Base-by-base conservation (phyloP, 192 early-diverging fungal genomes). In the Backusella australiensis region DNA sequence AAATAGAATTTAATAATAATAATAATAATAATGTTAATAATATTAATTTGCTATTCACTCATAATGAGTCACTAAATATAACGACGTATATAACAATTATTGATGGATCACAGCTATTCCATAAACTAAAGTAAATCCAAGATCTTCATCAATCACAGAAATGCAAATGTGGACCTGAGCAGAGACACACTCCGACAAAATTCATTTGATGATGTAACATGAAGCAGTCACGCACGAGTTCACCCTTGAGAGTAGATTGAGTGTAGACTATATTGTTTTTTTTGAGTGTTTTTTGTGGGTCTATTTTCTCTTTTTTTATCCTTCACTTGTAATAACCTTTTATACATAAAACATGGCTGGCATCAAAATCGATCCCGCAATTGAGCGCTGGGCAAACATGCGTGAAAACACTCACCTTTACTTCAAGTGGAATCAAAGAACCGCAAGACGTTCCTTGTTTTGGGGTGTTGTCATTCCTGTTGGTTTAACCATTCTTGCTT, bases 391-490 rank as follows among this genome's bases (percentile, higher is more conserved):
- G 82, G 78, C 82, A 29, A 72, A 63, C 63, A 52, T 83, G n/a
- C 82, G 82, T 77, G 78, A 83, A 34, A 83, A 83, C 52, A 77
- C 78, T 53, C 79, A 83, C 59, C 70, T 80, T 36, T 78, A 80
- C 70, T 83, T 83, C 49, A 29, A 36, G 6, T 83, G 82, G 82
- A 83, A 78, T 59, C 69, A 72, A 42, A 71, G 76, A 66, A 83
- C 56, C 35, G 68, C 52, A 17, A 76, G 78, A 56, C 39, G 42
- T 9, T 63, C 78, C 32, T 34, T 80, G 23, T 56, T 80, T 34
- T 83, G 78, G 82, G 79, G 76, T 67, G 44, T 83, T 72, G 72
- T 67, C 14, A 70, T 83, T 59, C 82, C 82, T 35, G 73, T 78
- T 59, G 82, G 78, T 56, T 69, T 83, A 19, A 78, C 82, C 15